A percentile compares a stretch with the other conserved stretches of the same genome.
These are phyloP conservation scores for Jaenimonas drosophilae DNA, from an alignment of 208 protist genomes.

Conservation along the genomic window DNA sequence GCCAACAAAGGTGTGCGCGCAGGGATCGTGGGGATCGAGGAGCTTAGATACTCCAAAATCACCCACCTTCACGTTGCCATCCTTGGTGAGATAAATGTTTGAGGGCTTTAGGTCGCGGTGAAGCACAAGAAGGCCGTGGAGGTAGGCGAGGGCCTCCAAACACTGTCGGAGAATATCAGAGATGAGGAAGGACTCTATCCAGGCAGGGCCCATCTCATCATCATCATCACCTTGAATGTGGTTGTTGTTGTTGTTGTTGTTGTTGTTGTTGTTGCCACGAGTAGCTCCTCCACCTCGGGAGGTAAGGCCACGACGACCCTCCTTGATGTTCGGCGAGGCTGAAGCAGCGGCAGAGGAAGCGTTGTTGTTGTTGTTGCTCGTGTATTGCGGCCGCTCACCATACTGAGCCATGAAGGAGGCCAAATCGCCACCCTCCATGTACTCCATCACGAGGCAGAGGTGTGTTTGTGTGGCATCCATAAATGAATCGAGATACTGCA, in stretches of 20 bases:
- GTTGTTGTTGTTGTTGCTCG: neutral
- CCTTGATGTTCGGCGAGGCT: neutral
- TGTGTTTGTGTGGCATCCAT: slow-evolving; percentile 38
- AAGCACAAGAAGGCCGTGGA: slow-evolving; percentile 72
- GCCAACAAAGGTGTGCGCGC: slow-evolving; percentile 76
- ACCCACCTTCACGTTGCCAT: slow-evolving; percentile 55
- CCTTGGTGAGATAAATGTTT: slow-evolving; percentile 78
- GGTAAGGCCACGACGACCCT: neutral
- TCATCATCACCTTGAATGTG: neutral
- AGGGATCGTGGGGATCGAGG: slow-evolving; percentile 33
- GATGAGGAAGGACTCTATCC: slow-evolving; percentile 69
- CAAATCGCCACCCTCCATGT: slow-evolving; percentile 76
- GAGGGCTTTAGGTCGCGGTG: slow-evolving; percentile 91
- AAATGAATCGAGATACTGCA: slow-evolving; percentile 82
- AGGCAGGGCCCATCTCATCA: neutral
- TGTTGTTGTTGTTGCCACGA: neutral
- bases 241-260: neutral
- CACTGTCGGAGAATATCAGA: slow-evolving; percentile 65
- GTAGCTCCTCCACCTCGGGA: neutral
- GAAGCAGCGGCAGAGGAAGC: neutral
- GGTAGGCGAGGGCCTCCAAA: slow-evolving; percentile 71
- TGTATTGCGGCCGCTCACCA: neutral
- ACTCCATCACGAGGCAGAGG: slow-evolving; percentile 83
- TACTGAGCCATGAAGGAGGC: slow-evolving; percentile 22
- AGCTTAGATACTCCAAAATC: slow-evolving; percentile 88